Base-by-base conservation (phyloP, 1,139 yeast genomes). In the Geotrichum klebahnii region DNA sequence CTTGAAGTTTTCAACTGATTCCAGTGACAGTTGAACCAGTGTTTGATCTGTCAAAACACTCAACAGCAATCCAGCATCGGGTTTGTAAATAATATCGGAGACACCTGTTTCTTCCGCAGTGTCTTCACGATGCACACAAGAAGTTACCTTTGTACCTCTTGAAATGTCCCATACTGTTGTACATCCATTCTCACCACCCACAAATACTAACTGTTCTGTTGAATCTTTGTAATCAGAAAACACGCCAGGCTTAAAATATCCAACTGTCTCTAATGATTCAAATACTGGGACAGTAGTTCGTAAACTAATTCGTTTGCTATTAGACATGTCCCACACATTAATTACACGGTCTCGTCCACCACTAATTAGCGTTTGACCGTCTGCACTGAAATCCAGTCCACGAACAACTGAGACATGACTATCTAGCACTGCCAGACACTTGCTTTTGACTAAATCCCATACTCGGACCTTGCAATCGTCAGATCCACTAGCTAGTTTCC, bases 271-370 rank as follows among this genome's bases (percentile, higher is more conserved):
- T n/a, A 92, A 77, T 58, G 84, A 85, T 59, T 85, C 92, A 51
- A 78, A 74, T 3, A 83, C 79, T 0, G 96, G 85, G 41, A 87
- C 71, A 0, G 96, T 84, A 55, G 79, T 79, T 17, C 76, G 60
- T 31, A 84, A 75, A 63, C 79, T 81, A 64, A 74, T 76, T 53
- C 72, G 73, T 49, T 76, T 75, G 29, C 58, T 71, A 16, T 53
- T 59, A 29, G 61, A 54, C 26, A 64, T 55, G 59, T 77, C 77
- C 74, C 82, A 85, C 41, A 87, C 68, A 55, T 83, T 77, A 46
- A 84, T 74, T 54, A 90, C 75, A 60, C 83, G 84, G 66, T 94
- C 98, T 70, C 99, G 78, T 24, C 97, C 97, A 56, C 95, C 97
- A 57, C 86, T 79, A 32, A 90, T 66, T 54, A 92, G 75, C 35